These are phyloP conservation scores for Daldinia sp. DNA, from an alignment of 2,329 filamentous ascomycete species.

Conservation along the genomic window DNA sequence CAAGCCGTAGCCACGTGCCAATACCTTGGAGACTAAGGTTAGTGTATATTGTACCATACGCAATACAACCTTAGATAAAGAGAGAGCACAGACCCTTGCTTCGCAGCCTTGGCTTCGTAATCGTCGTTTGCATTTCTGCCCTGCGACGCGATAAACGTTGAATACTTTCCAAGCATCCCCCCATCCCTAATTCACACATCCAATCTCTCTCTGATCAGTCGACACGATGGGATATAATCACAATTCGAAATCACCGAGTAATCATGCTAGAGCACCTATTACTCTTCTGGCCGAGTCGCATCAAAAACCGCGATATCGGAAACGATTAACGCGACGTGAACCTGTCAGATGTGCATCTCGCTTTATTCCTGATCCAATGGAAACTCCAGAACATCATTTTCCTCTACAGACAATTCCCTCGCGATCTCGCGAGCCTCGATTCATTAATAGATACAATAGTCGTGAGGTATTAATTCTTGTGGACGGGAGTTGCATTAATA, in stretches of 20 bases:
- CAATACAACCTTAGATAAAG: too few species aligned
- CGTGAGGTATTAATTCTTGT: constrained; percentile 52
- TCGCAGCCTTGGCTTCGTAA: too few species aligned
- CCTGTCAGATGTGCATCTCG: constrained; percentile 41
- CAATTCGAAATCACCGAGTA: neutral
- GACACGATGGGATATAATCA: neutral
- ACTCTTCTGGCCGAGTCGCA: constrained; percentile 26
- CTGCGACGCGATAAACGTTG: too few species aligned
- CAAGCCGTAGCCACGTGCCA: too few species aligned
- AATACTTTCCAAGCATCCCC: neutral
- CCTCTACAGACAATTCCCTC: constrained; percentile 44
- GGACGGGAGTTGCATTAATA: constrained; percentile 53
- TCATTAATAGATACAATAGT: constrained; percentile 48
- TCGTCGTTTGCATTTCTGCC: too few species aligned
- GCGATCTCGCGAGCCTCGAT: constrained; percentile 43
- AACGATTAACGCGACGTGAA: constrained; percentile 36
- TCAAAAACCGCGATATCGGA: constrained; percentile 23
- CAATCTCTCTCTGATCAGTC: neutral
- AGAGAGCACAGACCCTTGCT: too few species aligned
- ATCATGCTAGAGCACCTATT: neutral
- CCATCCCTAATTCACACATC: neutral
- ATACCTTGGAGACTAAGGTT: too few species aligned
- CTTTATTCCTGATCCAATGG: constrained; percentile 41
- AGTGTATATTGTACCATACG: too few species aligned
- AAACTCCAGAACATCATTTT: constrained; percentile 47